Percentiles rank a stretch among this genome's conserved stretches.
These are phyloP conservation scores for Claviceps sp. DNA, from an alignment of 2,329 filamentous ascomycete genomes.

Conservation along the genomic window DNA sequence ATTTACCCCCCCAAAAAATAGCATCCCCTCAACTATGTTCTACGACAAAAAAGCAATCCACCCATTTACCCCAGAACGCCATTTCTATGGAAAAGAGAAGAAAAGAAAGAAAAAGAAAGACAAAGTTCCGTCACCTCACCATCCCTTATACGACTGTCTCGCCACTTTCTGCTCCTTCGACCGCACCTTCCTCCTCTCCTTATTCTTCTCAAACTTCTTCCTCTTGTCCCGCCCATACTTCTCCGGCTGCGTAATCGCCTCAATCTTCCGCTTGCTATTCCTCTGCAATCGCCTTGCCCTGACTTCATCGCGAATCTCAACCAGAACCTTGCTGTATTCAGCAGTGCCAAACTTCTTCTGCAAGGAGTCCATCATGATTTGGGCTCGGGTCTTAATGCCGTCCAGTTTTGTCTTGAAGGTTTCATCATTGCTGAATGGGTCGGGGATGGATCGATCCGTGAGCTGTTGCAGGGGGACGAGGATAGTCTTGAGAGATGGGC, in stretches of 20 bases:
- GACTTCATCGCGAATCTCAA: constrained; percentile 61
- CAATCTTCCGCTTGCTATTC: constrained; percentile 75
- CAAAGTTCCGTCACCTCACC: constrained; percentile 12
- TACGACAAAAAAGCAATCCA: background rate
- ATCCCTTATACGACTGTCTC: constrained; percentile 54
- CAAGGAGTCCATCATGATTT: constrained; percentile 66
- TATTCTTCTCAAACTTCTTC: constrained; percentile 74
- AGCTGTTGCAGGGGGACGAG: constrained; percentile 61
- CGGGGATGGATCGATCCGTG: constrained; percentile 63
- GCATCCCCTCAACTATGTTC: background rate
- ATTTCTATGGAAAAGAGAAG: background rate
- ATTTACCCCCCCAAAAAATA: background rate
- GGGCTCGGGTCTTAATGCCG: constrained; percentile 54
- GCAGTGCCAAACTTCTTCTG: constrained; percentile 75
- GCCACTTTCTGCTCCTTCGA: constrained; percentile 57
- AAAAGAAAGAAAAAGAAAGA: constrained; percentile 7
- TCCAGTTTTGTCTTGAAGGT: constrained; percentile 57
- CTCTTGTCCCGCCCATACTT: constrained; percentile 65
- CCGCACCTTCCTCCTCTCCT: constrained; percentile 67
- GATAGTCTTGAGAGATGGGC: constrained; percentile 47
- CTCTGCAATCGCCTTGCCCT: constrained; percentile 58
- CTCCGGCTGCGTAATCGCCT: constrained; percentile 72
- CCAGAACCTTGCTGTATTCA: constrained; percentile 61
- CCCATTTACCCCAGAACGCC: background rate
- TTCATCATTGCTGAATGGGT: constrained; percentile 58